These are phyloP conservation scores for Elaeagnus macrophylla DNA, from an alignment of 306 rosid genomes.

Conservation along the genomic window DNA sequence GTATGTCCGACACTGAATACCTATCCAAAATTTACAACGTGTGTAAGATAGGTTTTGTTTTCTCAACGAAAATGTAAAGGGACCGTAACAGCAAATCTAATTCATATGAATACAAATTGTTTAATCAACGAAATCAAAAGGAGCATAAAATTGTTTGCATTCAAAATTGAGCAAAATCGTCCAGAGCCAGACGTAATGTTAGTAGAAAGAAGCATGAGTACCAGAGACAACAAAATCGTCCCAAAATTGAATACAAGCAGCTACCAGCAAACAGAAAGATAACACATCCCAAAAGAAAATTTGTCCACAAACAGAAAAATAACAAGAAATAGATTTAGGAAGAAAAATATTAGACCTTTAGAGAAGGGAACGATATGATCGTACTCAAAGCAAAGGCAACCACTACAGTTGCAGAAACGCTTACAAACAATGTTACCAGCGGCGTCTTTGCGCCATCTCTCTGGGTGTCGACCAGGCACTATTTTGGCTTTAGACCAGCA, in stretches of 20 bases:
- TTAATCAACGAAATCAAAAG: too few species aligned
- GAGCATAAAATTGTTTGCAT: too few species aligned
- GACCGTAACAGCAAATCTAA: too few species aligned
- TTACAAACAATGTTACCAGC: constrained; percentile 87
- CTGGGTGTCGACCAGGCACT: constrained; percentile 84
- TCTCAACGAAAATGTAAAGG: too few species aligned
- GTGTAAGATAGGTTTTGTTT: too few species aligned
- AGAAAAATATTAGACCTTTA: constrained; percentile 39
- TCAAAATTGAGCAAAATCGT: too few species aligned
- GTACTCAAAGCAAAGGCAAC: constrained; percentile 92
- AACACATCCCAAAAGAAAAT: constrained; percentile 1
- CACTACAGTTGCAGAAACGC: constrained; percentile 81
- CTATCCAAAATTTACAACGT: too few species aligned
- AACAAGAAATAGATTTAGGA: background rate
- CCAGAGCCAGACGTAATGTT: too few species aligned
- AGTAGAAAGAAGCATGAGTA: background rate
- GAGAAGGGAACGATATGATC: constrained; percentile 86
- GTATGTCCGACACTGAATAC: too few species aligned
- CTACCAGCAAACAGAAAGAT: background rate
- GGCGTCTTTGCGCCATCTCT: constrained; percentile 90
- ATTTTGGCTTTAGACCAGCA: constrained; percentile 70
- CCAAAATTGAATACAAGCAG: constrained; percentile 7
- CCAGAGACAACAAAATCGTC: background rate
- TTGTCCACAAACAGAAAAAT: background rate
- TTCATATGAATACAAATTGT: too few species aligned